Evolutionary conservation across 768 basidiomycete genomes (phyloP).

Genomic region (Cubamyces sp.): DNA sequence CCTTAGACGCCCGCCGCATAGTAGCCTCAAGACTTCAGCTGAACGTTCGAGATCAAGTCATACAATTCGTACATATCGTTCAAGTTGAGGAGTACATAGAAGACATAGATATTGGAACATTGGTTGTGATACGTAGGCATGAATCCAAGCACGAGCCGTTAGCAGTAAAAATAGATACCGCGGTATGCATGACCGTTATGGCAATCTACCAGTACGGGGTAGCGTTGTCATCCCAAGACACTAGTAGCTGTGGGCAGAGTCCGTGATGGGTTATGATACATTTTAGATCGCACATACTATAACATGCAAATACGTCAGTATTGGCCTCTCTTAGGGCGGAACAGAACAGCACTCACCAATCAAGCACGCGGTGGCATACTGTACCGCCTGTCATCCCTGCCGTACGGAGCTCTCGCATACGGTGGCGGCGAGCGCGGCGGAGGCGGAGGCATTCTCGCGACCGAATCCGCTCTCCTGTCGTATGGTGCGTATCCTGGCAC

Average conservation of each 20-base stretch:
- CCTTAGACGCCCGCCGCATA: slow-evolving; percentile 1
- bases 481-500: slow-evolving; percentile 26
- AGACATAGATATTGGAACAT: not conserved
- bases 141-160: not conserved
- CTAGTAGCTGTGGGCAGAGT: not conserved
- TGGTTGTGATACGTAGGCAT: not conserved
- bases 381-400: slow-evolving; percentile 31
- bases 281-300: not conserved
- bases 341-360: slow-evolving; percentile 11
- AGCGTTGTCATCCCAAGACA: not conserved
- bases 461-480: slow-evolving; percentile 16
- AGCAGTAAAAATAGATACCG: not conserved
- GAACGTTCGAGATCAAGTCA: slow-evolving; percentile 7
- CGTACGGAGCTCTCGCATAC: slow-evolving; percentile 25
- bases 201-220: too few relatives aligned
- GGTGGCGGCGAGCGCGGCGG: slow-evolving; percentile 30
- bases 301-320: not conserved
- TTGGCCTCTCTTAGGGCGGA: not conserved
- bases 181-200: not conserved
- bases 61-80: not conserved
- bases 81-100: not conserved
- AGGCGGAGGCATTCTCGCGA: slow-evolving; percentile 22
- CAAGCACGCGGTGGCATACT: slow-evolving; percentile 12
- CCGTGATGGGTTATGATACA: not conserved
- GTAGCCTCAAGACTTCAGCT: too few relatives aligned